phyloP scores from a whole-genome alignment of 2,329 filamentous ascomycete species.

The Trichoderma sp. region DNA sequence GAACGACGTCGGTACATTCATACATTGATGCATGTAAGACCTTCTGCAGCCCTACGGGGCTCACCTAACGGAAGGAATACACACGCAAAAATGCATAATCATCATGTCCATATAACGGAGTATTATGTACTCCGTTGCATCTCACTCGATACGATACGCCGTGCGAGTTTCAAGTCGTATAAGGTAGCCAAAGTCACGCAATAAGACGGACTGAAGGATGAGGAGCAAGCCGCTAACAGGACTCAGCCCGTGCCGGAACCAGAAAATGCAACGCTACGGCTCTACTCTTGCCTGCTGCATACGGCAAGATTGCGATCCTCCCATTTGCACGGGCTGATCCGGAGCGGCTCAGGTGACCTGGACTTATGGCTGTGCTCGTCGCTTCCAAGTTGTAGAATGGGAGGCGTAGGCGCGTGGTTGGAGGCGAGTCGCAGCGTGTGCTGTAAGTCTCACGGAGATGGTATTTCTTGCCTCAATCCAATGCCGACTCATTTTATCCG shows the following conservation, averaged over 20 bases:
- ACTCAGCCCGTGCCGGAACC: constrained; percentile 9
- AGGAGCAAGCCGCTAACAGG: constrained; percentile 2
- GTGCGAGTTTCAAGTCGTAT: no score
- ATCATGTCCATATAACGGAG: background rate
- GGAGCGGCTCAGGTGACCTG: constrained; percentile 15
- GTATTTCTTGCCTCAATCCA: background rate
- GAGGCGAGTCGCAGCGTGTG: background rate
- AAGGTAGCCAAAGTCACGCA: no score
- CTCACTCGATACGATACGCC: no score
- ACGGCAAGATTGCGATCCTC: background rate
- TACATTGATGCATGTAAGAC: background rate
- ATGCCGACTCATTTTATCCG: background rate
- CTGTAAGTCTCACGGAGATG: background rate
- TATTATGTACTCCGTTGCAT: background rate
- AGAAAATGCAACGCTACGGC: constrained; percentile 7
- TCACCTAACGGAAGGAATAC: background rate
- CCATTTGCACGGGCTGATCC: background rate
- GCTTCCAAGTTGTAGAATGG: background rate
- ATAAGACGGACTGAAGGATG: background rate
- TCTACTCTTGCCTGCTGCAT: constrained; percentile 12
- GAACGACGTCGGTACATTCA: background rate
- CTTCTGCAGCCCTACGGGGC: constrained; percentile 18
- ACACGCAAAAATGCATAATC: background rate
- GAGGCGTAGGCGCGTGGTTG: background rate
- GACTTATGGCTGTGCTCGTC: constrained; percentile 7